phyloP scores from a whole-genome alignment of 2,329 filamentous ascomycete genomes.

The Xylaria sp. region DNA sequence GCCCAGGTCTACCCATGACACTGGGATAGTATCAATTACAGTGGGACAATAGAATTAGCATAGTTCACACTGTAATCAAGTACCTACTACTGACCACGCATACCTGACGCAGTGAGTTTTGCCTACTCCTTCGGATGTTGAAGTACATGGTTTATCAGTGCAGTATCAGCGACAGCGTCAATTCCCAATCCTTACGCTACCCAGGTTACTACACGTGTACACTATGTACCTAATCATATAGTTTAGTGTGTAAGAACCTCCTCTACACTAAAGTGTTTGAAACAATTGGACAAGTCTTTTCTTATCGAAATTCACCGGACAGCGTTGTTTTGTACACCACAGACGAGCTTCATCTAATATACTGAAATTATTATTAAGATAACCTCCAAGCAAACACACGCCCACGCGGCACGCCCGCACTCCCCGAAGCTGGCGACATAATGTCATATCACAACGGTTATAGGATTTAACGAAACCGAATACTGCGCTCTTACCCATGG shows the following conservation, averaged over 20 bases:
- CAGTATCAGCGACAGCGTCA: too few species aligned
- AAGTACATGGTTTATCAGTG: too few species aligned
- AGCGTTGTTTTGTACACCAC: neutral
- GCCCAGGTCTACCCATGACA: constrained; percentile 4
- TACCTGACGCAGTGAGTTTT: neutral
- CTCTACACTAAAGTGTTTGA: neutral
- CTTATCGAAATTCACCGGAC: neutral
- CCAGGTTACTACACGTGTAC: too few species aligned
- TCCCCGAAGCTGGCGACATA: constrained; percentile 1
- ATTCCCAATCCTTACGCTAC: too few species aligned
- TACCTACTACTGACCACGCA: neutral
- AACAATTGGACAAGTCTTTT: neutral
- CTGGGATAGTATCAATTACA: neutral
- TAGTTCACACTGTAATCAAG: too few species aligned
- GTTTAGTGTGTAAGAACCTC: neutral
- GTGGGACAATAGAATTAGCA: neutral
- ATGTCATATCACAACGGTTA: neutral
- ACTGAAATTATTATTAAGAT: neutral
- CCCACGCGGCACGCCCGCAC: neutral
- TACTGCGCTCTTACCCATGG: neutral
- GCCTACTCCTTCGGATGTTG: neutral
- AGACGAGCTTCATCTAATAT: neutral
- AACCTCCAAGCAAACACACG: neutral
- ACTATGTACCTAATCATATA: neutral
- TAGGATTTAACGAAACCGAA: neutral